Percentiles rank a stretch among this genome's conserved stretches.
Evolutionary conservation across 2,329 filamentous ascomycete genomes (phyloP).

Genomic region (Orbilia blumenaviensis): DNA sequence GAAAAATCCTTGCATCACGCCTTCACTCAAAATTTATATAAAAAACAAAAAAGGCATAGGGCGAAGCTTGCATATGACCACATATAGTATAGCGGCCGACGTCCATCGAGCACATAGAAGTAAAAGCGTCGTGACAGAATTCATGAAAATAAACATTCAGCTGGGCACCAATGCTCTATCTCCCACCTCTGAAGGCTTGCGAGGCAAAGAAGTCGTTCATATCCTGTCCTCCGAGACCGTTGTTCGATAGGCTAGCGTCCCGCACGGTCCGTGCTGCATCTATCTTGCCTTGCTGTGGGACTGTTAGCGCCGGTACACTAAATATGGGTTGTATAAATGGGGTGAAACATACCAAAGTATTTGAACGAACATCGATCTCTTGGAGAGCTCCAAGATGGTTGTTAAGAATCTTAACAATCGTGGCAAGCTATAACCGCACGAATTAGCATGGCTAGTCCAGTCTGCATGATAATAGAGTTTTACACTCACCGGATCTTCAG

Average conservation of each 20-base stretch:
- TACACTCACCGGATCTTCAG: slow-evolving; percentile 80
- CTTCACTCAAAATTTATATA: background rate
- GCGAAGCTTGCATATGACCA: background rate
- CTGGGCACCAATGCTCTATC: background rate
- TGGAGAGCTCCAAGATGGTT: slow-evolving; percentile 90
- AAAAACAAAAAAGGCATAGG: background rate
- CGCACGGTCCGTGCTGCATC: slow-evolving; percentile 30
- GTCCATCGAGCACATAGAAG: slow-evolving; percentile 7
- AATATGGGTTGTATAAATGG: background rate
- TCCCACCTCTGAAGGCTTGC: slow-evolving; percentile 44
- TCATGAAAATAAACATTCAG: background rate
- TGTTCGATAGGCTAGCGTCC: slow-evolving; percentile 44
- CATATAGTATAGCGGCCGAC: slow-evolving; percentile 16
- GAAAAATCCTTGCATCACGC: background rate
- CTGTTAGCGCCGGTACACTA: background rate
- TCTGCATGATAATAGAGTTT: slow-evolving; percentile 53
- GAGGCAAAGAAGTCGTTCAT: slow-evolving; percentile 53
- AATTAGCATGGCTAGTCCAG: slow-evolving; percentile 45
- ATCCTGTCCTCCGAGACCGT: slow-evolving; percentile 49
- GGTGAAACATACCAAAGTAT: slow-evolving; percentile 36
- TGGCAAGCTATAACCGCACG: slow-evolving; percentile 72
- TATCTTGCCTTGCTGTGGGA: slow-evolving; percentile 46
- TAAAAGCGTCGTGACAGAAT: background rate
- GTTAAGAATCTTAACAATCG: slow-evolving; percentile 95
- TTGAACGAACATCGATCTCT: slow-evolving; percentile 74